Base-by-base conservation (phyloP, 768 basidiomycete genomes). In the Rhodotorula kratochvilovae region DNA sequence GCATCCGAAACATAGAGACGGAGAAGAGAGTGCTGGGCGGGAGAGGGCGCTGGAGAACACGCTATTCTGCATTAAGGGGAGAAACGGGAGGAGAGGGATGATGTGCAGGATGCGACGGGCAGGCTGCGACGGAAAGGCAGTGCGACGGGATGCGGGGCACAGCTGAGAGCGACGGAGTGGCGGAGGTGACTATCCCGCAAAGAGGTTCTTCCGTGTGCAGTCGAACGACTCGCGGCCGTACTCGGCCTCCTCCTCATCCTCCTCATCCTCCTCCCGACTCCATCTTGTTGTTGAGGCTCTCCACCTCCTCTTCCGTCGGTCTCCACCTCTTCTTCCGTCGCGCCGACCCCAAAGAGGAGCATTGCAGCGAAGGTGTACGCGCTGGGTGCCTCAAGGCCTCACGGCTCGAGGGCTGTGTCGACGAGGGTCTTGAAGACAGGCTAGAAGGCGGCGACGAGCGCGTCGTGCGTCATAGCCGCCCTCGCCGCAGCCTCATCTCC, bases 351-450 rank as follows among this genome's bases (percentile, higher is more conserved):
- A 43, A 65, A 21, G 23, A 65, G 53, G 11, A 74, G 63, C 25
- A 35, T 39, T 17, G 66, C 53, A 79, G 91, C 87, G 68, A 88
- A 85, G 54, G 84, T 80, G 82, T 89, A 88, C 0, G 92, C 95
- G 77, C 88, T 88, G 15, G 95, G 94, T 56, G 89, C 90, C 79
- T n/a, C n/a, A n/a, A n/a, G n/a, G n/a, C n/a, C n/a, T n/a, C n/a
- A n/a, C n/a, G n/a, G n/a, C n/a, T 98, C 93, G 76, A 93, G 88
- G 43, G 89, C 88, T 67, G 93, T 85, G 78, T 97, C 93, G 77
- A 92, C 91, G 76, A 98, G 84, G 66, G 88, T 81, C 80, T 92
- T 90, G 36, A 88, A 86, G 61, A 86, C 84, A 1, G 85, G 84
- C 57, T 78, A 78, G 79, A 95, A 87, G 23, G 91, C 91, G 68